phyloP scores from a whole-genome alignment of 306 rosid species.

The Acacia crassicarpa region DNA sequence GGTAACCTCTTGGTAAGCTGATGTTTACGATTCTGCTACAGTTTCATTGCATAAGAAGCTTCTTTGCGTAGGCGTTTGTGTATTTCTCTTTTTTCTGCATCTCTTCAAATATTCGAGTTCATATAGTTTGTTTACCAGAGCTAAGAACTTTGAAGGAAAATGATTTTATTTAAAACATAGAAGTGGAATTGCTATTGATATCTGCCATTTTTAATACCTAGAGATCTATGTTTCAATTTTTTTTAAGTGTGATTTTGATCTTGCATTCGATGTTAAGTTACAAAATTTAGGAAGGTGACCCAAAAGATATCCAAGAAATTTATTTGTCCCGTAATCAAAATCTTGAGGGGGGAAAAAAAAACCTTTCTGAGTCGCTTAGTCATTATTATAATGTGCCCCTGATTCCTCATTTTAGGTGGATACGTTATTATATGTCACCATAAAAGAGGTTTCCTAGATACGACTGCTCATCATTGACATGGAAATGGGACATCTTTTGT shows the following conservation, averaged over 20 bases:
- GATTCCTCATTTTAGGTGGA: background rate
- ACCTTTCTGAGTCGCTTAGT: background rate
- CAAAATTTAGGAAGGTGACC: background rate
- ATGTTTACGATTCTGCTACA: background rate
- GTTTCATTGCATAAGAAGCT: background rate
- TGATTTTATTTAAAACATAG: background rate
- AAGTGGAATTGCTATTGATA: background rate
- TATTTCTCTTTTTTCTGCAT: background rate
- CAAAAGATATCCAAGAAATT: background rate
- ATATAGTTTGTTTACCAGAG: background rate
- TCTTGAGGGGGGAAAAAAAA: background rate
- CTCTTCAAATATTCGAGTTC: background rate
- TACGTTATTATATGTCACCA: background rate
- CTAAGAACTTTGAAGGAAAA: background rate
- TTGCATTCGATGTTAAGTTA: background rate
- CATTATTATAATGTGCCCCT: background rate
- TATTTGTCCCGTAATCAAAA: background rate
- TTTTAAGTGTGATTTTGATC: background rate
- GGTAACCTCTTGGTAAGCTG: background rate
- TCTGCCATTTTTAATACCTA: background rate
- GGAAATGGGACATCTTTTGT: background rate
- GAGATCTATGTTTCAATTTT: background rate
- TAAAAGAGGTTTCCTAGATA: background rate
- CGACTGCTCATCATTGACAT: background rate
- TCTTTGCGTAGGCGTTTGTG: background rate